Evolutionary conservation across 2,329 filamentous ascomycete genomes (phyloP), one percentile per base, ranked within the genome.

Genomic region (Drechslera avenae): DNA sequence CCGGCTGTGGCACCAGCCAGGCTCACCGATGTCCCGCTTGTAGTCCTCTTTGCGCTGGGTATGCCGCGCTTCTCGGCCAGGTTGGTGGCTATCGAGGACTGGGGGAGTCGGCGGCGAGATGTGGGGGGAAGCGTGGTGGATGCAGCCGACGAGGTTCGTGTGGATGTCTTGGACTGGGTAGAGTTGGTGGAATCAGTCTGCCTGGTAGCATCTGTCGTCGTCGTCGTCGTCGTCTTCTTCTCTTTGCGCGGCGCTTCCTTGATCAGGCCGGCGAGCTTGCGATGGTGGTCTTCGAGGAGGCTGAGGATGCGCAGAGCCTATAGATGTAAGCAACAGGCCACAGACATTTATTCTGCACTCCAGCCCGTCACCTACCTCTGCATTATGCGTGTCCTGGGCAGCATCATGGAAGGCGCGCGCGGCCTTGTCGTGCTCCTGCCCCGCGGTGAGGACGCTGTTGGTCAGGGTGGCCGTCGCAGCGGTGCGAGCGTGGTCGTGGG

Each of bases 351-450:
- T 4, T 12, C n/a, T n/a, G n/a, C n/a, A n/a, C 23, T n/a, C 10
- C 13, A 3, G 13, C 16, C 10, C 16, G 7, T 9, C 50, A 45
- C 26, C 7, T 66, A 83, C 83, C 73, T 86, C 83, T 4, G 70
- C 71, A 67, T 87, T 83, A n/a, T 75, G 74, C 6, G 90, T 96
- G 39, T 77, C 82, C 54, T 85, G 83, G n/a, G 90, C 86, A 23
- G 91, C 92, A 54, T 87, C 87, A 54, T 90, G 87, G 72, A 96
- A 97, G 71, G 96, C 90, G 57, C 86, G 87, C 2, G 94, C 93
- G 31, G 94, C 94, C 50, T 89, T 81, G 45, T 92, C 86, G 75
- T 97, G 93, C 73, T 96, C 90, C 67, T 88, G 89, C 67, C 91
- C 89, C 56, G 93, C 93, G 39, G 90, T 86, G 5, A 87, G 88